These are phyloP conservation scores for Tuber brumale DNA, from an alignment of 495 filamentous ascomycete species.

Conservation along the genomic window DNA sequence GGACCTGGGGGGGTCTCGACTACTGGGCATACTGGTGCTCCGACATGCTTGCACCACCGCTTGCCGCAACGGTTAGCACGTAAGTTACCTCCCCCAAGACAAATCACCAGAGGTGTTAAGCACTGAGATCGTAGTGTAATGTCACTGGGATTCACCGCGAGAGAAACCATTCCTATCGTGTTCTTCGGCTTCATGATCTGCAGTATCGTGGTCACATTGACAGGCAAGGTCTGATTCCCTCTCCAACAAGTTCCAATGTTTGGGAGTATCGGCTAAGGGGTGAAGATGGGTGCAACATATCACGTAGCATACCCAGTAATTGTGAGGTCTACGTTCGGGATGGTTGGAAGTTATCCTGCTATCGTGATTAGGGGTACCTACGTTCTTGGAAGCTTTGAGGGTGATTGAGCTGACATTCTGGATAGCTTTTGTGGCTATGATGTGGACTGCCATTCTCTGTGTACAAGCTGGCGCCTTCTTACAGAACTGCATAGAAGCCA, in stretches of 20 bases:
- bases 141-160: conserved; percentile 48
- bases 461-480: conserved; percentile 48
- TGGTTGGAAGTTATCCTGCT: conserved; percentile 54
- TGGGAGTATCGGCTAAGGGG: background rate
- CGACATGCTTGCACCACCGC: conserved; percentile 46
- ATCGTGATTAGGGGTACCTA: conserved; percentile 45
- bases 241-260: background rate
- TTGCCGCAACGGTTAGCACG: conserved; percentile 39
- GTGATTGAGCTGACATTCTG: conserved; percentile 30
- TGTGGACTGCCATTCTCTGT: conserved; percentile 50
- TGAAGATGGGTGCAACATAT: conserved; percentile 55
- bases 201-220: conserved; percentile 47
- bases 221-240: conserved; percentile 39
- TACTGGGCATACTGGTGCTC: conserved; percentile 47
- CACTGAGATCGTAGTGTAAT: conserved; percentile 41
- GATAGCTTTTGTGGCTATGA: conserved; percentile 48
- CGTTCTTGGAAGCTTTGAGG: conserved; percentile 12
- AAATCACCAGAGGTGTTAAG: conserved; percentile 13
- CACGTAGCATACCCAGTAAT: conserved; percentile 62
- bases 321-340: conserved; percentile 55
- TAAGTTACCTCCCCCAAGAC: conserved; percentile 8
- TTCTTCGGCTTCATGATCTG: conserved; percentile 48
- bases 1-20: conserved; percentile 46
- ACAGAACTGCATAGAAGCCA: conserved; percentile 49
- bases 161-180: conserved; percentile 48